Base-by-base conservation (phyloP, 345 rosid species). In the Sonneratia alba region DNA sequence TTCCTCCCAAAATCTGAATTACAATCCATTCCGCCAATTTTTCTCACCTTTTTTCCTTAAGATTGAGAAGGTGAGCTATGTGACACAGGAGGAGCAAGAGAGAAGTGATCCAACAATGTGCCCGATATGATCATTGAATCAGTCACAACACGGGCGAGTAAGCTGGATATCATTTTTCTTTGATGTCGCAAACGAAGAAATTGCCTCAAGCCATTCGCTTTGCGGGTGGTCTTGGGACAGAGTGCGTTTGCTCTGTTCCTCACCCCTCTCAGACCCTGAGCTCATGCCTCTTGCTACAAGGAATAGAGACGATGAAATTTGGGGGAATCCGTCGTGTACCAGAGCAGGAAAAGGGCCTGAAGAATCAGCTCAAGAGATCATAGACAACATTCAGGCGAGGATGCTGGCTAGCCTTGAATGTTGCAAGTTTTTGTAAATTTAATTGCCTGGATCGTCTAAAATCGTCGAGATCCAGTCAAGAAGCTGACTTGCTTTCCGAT, bases 121-220 rank as follows among this genome's bases (percentile, higher is more conserved):
- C 74, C 73, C 42, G 27, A 65, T 53, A 18, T 15, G 72, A 48
- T 74, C 64, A 59, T 61, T 13, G 11, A 67, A 68, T n/a, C 56
- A 69, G 55, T 62, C 56, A 62, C 37, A 63, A 38, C 42, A 63
- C 8, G 49, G 77, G 73, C 73, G 62, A 75, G 72, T 69, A 69
- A 47, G 68, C n/a, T 53, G 70, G 77, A 70, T 10, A 27, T 27
- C 32, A 27, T 27, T 27, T 27, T 27, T 27, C 24, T 6, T 18
- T 45, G 16, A 68, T 74, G 38, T 74, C 48, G 69, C 73, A 75
- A 75, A 69, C 77, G 73, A 69, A 75, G 77, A 75, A 75, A 75
- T 75, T 75, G 77, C 77, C 77, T 47, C 77, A 24, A 62, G 32
- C 66, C 77, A 75, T 62, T 37, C 49, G 49, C 56, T 62, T 71